These are phyloP conservation scores for Wickerhamomyces ciferrii DNA, from an alignment of 805 yeast genomes.

Conservation along the genomic window DNA sequence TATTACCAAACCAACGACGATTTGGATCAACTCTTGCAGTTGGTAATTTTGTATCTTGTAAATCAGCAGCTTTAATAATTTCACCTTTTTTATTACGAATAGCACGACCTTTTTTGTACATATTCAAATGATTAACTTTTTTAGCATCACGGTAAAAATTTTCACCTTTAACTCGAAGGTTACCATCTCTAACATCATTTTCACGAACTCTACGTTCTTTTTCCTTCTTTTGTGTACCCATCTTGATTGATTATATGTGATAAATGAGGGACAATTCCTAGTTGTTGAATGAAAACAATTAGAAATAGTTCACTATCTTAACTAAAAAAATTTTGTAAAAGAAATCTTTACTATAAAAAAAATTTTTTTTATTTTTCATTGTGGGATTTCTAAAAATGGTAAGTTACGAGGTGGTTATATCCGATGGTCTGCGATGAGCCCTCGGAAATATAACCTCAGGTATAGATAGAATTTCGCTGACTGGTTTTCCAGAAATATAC, in stretches of 20 bases:
- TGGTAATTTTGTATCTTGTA: slow-evolving; percentile 85
- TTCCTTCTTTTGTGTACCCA: slow-evolving; percentile 96
- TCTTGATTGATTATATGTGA: slow-evolving; percentile 20
- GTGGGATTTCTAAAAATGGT: neutral
- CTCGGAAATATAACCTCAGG: neutral
- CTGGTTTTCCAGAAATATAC: neutral
- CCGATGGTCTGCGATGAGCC: neutral
- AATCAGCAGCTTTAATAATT: slow-evolving; percentile 76
- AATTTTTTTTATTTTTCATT: neutral
- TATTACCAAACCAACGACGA: slow-evolving; percentile 96
- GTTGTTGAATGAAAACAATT: neutral
- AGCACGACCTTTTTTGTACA: slow-evolving; percentile 92
- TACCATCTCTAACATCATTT: slow-evolving; percentile 80
- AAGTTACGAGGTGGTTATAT: neutral
- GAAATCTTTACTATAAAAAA: neutral
- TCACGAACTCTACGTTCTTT: slow-evolving; percentile 81
- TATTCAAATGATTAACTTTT: slow-evolving; percentile 80
- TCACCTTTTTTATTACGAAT: slow-evolving; percentile 85
- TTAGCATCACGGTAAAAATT: slow-evolving; percentile 94
- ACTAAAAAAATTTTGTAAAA: neutral
- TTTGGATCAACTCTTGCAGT: slow-evolving; percentile 93
- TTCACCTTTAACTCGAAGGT: slow-evolving; percentile 92
- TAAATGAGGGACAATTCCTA: neutral
- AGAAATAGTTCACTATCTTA: neutral
- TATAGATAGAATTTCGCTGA: too few relatives aligned